Evolutionary conservation across 2,329 filamentous ascomycete species (phyloP).

Genomic region (Fusarium torreyae): DNA sequence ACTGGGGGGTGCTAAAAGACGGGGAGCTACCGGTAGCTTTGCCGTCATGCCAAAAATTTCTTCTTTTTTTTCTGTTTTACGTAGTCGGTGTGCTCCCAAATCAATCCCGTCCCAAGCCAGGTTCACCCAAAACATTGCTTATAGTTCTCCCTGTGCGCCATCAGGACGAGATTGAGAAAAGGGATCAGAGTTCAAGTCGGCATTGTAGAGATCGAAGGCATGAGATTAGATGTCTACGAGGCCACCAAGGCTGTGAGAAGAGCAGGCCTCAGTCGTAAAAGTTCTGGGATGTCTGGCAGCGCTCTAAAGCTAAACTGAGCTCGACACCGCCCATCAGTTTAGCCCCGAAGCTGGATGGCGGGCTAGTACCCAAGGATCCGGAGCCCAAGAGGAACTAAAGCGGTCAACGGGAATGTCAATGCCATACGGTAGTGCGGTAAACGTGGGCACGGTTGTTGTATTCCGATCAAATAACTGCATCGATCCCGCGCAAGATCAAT

Average conservation of each 20-base stretch:
- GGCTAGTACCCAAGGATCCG: constrained; percentile 46
- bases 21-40: constrained; percentile 49
- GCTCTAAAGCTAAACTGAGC: constrained; percentile 40
- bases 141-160: neutral
- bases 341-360: constrained; percentile 45
- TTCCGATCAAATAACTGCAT: constrained; percentile 38
- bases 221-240: constrained; percentile 36
- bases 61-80: constrained; percentile 11
- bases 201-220: constrained; percentile 7
- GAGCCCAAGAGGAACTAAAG: constrained; percentile 44
- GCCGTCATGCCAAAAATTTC: constrained; percentile 39
- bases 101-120: constrained; percentile 1
- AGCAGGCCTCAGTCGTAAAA: constrained; percentile 43
- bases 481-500: constrained; percentile 40
- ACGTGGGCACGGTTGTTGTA: constrained; percentile 34
- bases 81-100: constrained; percentile 40
- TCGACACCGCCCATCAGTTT: constrained; percentile 49
- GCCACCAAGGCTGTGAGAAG: constrained; percentile 34
- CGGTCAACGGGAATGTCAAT: constrained; percentile 49
- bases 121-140: neutral
- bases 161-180: neutral
- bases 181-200: neutral
- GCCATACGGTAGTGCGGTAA: constrained; percentile 39
- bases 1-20: constrained; percentile 46
- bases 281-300: constrained; percentile 41